Evolutionary conservation across 2,329 filamentous ascomycete genomes (phyloP).

Genomic region (Hypoxylon sp.): DNA sequence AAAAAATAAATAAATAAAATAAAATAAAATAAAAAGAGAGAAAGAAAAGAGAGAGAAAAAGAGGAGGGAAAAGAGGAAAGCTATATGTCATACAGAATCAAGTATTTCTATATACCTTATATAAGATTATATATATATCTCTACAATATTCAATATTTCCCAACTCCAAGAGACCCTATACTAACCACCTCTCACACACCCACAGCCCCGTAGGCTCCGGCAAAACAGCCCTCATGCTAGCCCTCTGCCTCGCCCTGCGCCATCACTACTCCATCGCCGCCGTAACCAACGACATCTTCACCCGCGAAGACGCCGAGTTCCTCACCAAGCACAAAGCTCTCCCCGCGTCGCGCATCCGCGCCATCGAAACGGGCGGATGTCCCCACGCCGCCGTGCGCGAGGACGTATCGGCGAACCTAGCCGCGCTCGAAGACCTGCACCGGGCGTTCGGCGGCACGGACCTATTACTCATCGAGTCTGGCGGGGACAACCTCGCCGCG

Average conservation of each 20-base stretch:
- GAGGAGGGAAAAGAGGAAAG: background rate
- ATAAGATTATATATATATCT: too few relatives aligned
- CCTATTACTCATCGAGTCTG: conserved; percentile 92
- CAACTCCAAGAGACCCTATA: background rate
- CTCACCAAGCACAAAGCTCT: conserved; percentile 89
- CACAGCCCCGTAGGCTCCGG: conserved; percentile 92
- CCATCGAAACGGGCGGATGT: conserved; percentile 97
- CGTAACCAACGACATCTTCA: conserved; percentile 99
- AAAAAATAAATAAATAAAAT: too few relatives aligned
- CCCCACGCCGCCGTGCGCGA: conserved; percentile 97
- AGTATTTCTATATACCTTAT: too few relatives aligned
- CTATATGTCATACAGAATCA: background rate
- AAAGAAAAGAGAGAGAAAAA: background rate
- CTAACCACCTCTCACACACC: conserved; percentile 35
- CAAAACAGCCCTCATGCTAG: conserved; percentile 97
- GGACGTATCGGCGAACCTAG: conserved; percentile 94
- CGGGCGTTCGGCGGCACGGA: conserved; percentile 81
- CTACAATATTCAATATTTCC: too few relatives aligned
- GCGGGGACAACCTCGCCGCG: conserved; percentile 95
- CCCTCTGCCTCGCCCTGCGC: conserved; percentile 88
- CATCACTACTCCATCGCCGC: conserved; percentile 88
- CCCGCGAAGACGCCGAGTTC: conserved; percentile 97
- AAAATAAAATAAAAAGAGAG: too few relatives aligned
- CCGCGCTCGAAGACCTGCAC: conserved; percentile 91
- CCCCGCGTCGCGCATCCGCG: conserved; percentile 85